Base-by-base conservation (phyloP, 2,329 filamentous ascomycete species). In the Clathrospora elynae region DNA sequence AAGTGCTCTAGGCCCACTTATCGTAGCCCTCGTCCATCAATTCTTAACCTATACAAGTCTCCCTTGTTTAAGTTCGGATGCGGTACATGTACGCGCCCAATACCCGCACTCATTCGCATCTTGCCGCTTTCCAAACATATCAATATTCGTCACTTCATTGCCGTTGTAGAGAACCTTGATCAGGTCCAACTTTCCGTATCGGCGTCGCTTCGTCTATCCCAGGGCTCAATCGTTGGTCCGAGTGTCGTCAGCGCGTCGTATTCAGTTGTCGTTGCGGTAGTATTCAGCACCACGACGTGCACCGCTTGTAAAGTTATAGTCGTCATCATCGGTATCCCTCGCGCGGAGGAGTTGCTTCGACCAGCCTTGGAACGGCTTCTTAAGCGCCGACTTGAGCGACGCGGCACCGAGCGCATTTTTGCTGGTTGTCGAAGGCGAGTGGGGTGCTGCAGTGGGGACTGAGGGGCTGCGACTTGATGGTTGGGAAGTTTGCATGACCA, bases 331-430 rank as follows among this genome's bases (percentile, higher is more conserved):
- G 19, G 59, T 53, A 20, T 68, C 57, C 41, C 61, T 54, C 12
- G 67, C 66, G 29, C 56, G 58, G 4, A 69, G 49, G 3, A 67
- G 56, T 8, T 66, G 64, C 43, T 55, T 64, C 12, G 55, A 59
- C 66, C 66, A 68, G 4, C 64, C 66, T 34, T 67, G 61, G 32
- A 67, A 67, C 6, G 64, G 66, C 42, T 66, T 67, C 42, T 66
- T 67, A 19, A 68, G 42, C 2, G 51, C 48, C 12, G 58, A 42
- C 22, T 49, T 56, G 16, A 63, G 24, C 6, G 52, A 52, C 7
- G 40, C 42, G 9, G 43, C 47, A 17, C 49, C 35, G 16, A 50
- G 24, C 6, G 35, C 24, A 30, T n/a, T 41, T 42, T 4, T 24
- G 32, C 11, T 36, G 47, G 22, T 42, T 13, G 31, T n/a, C 5